phyloP scores from a whole-genome alignment of 1,139 yeast species.

The Torulaspora pretoriensis region DNA sequence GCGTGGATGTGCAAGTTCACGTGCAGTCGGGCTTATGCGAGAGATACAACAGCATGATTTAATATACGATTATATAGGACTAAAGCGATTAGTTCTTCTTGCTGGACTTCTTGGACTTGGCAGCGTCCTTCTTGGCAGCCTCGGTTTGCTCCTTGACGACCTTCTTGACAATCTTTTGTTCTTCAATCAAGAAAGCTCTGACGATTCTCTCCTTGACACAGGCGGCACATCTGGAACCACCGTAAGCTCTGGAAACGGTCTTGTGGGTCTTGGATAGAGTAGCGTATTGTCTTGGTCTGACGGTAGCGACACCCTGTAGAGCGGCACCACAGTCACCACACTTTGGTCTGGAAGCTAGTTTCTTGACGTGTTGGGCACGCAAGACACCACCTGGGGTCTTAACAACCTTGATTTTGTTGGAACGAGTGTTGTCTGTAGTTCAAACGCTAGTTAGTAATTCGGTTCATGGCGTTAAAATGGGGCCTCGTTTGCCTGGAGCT shows the following conservation, averaged over 20 bases:
- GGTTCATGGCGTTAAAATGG: background rate
- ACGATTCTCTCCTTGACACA: slow-evolving; percentile 98
- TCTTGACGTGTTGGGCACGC: slow-evolving; percentile 96
- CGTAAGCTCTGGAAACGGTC: slow-evolving; percentile 99
- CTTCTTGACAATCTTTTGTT: slow-evolving; percentile 99
- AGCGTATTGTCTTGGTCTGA: slow-evolving; percentile 98
- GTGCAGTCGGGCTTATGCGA: background rate
- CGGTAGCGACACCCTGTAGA: slow-evolving; percentile 86
- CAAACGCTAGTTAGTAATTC: slow-evolving; percentile 40
- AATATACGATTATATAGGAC: slow-evolving; percentile 10
- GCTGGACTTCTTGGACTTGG: slow-evolving; percentile 28
- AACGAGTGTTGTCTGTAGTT: slow-evolving; percentile 86
- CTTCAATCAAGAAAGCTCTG: slow-evolving; percentile 99
- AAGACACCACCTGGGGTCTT: slow-evolving; percentile 99
- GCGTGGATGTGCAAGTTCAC: background rate
- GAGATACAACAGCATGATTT: slow-evolving; percentile 8
- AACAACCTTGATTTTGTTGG: slow-evolving; percentile 98
- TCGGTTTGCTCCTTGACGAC: slow-evolving; percentile 93
- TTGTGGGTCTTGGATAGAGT: slow-evolving; percentile 91
- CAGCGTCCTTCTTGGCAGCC: slow-evolving; percentile 55
- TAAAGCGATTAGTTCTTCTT: slow-evolving; percentile 16
- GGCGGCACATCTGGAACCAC: slow-evolving; percentile 98
- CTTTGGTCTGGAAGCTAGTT: slow-evolving; percentile 91
- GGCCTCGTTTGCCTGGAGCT: background rate
- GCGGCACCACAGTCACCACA: slow-evolving; percentile 98